Conservation (phyloP, 176 grass and related monocot genomes). For the Lolium rigidum region DNA sequence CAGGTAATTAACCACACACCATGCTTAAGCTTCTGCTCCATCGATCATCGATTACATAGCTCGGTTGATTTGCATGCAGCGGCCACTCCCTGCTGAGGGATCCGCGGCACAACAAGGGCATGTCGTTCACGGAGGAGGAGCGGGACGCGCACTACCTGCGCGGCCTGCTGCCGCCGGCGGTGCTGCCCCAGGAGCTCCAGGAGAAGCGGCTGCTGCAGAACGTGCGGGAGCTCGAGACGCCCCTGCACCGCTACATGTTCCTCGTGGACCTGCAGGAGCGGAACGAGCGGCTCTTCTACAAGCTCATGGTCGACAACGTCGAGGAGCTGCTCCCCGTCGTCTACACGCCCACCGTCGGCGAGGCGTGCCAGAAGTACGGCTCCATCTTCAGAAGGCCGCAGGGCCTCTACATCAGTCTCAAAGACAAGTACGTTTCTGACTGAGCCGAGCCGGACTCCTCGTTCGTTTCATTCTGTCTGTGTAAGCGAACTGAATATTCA, state of each 20-base stretch:
- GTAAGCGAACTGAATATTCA: conserved; percentile 3
- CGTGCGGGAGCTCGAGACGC: conserved; percentile 69
- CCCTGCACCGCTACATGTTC: conserved; percentile 77
- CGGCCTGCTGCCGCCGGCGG: conserved; percentile 65
- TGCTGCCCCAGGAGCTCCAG: conserved; percentile 67
- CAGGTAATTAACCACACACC: too few relatives aligned
- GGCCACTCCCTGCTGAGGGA: conserved; percentile 73
- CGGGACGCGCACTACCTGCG: conserved; percentile 78
- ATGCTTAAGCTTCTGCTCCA: too few relatives aligned
- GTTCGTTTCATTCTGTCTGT: neutral
- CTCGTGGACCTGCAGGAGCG: conserved; percentile 96
- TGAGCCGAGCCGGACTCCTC: neutral
- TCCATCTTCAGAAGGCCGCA: conserved; percentile 78
- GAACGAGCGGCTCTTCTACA: conserved; percentile 88
- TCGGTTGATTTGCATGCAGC: conserved; percentile 42
- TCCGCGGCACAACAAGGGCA: conserved; percentile 81
- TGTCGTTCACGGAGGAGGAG: conserved; percentile 74
- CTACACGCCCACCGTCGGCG: conserved; percentile 95
- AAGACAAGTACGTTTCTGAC: conserved; percentile 83
- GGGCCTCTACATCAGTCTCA: conserved; percentile 85
- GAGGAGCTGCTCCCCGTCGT: conserved; percentile 93
- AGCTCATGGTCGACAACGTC: conserved; percentile 85
- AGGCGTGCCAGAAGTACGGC: conserved; percentile 96
- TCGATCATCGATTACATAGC: too few relatives aligned
- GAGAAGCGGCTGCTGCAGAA: conserved; percentile 91